phyloP scores from a whole-genome alignment of 768 basidiomycete genomes.

The Rhodocollybia butyracea region DNA sequence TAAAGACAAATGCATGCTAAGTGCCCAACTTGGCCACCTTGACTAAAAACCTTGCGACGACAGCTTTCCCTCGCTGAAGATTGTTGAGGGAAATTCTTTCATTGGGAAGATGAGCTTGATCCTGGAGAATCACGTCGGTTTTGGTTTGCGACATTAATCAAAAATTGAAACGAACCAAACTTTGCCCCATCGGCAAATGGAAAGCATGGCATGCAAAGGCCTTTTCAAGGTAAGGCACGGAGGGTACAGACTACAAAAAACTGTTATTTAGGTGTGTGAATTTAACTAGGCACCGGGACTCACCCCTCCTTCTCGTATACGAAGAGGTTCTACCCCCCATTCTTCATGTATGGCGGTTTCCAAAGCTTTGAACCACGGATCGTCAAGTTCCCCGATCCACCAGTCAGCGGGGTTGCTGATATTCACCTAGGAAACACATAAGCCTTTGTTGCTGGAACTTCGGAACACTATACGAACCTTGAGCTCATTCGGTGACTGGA shows the following conservation, averaged over 20 bases:
- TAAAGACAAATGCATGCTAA: no score
- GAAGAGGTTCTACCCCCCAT: conserved; percentile 83
- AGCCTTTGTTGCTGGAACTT: neutral
- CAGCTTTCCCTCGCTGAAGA: conserved; percentile 71
- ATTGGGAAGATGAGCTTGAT: conserved; percentile 90
- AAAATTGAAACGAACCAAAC: conserved; percentile 51
- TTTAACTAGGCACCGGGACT: conserved; percentile 23
- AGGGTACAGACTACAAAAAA: conserved; percentile 95
- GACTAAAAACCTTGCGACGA: conserved; percentile 69
- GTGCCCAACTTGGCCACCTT: conserved; percentile 35
- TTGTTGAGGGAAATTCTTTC: conserved; percentile 88
- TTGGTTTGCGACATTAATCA: neutral
- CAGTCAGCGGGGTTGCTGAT: conserved; percentile 88
- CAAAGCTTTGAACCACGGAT: conserved; percentile 82
- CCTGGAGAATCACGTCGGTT: conserved; percentile 38
- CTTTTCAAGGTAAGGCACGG: conserved; percentile 91
- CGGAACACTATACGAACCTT: conserved; percentile 44
- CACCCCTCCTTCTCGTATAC: conserved; percentile 93
- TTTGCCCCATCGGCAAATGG: conserved; percentile 94
- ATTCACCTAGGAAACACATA: conserved; percentile 47
- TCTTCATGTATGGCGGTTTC: conserved; percentile 81
- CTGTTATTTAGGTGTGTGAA: conserved; percentile 7
- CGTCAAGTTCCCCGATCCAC: conserved; percentile 92
- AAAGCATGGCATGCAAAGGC: conserved; percentile 85
- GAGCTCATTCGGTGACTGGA: conserved; percentile 70